Conservation (phyloP, 1,139 yeast genomes). For the Kodamaea derodonti region DNA sequence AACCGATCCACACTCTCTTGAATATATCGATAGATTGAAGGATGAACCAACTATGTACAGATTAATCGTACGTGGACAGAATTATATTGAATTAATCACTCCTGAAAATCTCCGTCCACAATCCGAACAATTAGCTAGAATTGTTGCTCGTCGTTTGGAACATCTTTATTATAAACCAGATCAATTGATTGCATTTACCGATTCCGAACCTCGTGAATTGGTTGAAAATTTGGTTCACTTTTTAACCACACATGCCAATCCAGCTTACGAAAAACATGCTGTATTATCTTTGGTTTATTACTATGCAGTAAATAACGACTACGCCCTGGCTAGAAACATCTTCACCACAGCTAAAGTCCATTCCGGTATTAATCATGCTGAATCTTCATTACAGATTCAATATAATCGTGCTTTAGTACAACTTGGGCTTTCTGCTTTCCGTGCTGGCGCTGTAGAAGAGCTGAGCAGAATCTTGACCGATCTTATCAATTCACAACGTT, state of each 20-base stretch:
- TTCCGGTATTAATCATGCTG: conserved; percentile 77
- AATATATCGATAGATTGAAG: conserved; percentile 84
- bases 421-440: conserved; percentile 93
- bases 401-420: conserved; percentile 96
- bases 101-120: conserved; percentile 41
- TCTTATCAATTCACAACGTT: conserved; percentile 79
- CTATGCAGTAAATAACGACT: conserved; percentile 84
- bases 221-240: conserved; percentile 63
- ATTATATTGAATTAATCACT: conserved; percentile 70
- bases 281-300: conserved; percentile 84
- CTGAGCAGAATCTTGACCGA: conserved; percentile 86
- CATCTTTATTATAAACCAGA: conserved; percentile 91
- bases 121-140: conserved; percentile 68
- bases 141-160: conserved; percentile 81
- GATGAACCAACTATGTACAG: conserved; percentile 79
- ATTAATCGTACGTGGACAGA: conserved; percentile 78
- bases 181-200: conserved; percentile 52
- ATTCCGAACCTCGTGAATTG: conserved; percentile 39
- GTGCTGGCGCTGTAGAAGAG: conserved; percentile 81
- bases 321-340: conserved; percentile 82
- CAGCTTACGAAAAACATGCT: conserved; percentile 76
- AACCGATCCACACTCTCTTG: conserved; percentile 93
- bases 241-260: conserved; percentile 62
- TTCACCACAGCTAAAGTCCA: conserved; percentile 82
- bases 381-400: conserved; percentile 80